Base-by-base conservation (phyloP, 2,329 filamentous ascomycete species). In the Pseudogymnoascus verrucosus region DNA sequence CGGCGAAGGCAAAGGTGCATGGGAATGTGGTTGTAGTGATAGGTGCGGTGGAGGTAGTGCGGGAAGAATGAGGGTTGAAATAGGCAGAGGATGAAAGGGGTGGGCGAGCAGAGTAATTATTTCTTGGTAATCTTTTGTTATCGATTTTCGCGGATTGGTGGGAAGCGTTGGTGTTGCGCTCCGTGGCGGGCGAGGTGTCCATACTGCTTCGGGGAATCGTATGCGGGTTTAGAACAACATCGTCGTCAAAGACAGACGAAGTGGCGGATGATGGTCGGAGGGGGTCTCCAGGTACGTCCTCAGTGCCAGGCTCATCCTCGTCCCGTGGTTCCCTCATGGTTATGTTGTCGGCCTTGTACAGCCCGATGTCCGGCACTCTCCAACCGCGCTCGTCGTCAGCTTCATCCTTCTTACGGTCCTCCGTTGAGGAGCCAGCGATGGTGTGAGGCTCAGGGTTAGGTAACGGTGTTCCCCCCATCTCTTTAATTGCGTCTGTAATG, bases 1-100 rank as follows among this genome's bases (percentile, higher is more conserved):
- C 89, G 64, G 92, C 95, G 63, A 85, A 87, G 31, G 84, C 79
- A 73, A 97, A 92, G 64, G 91, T 86, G 74, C 93, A 98, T 31
- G 8, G 47, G 10, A 16, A 54, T 19, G 7, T 12, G 14, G 10
- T 7, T 19, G 47, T 16, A n/a, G n/a, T 19, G 26, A 11, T n/a
- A 47, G 42, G 2, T 23, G 21, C 14, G 21, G 42, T 14, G 11
- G 42, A 23, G 12, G 21, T 7, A 2, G 37, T 14, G 37, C 14
- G 37, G 14, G 2, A 14, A 16, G 21, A 26, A 16, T 19, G 19
- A 21, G 40, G 40, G 40, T 23, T 44, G 19, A 23, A 44, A 5
- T 26, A 21, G 11, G 21, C 42, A 23, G 21, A 26, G 21, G 42
- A 21, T 21, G 19, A 7, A 26, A 12, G 11, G 1, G 42, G 42